Evolutionary conservation across 2,329 filamentous ascomycete genomes (phyloP).

Genomic region (Kalmusia sp.): DNA sequence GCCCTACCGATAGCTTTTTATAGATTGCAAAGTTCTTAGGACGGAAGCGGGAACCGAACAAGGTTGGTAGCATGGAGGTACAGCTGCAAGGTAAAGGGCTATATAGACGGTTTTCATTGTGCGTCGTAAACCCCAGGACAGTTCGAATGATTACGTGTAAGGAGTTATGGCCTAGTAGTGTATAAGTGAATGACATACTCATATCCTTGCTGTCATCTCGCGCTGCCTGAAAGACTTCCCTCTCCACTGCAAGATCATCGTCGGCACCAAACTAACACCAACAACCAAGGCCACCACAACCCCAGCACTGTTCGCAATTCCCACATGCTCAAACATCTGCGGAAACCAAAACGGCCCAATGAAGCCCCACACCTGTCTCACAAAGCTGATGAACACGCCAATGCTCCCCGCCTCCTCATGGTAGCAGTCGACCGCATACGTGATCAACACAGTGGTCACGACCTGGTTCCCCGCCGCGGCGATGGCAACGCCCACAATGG

Average conservation of each 20-base stretch:
- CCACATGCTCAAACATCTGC: conserved; percentile 48
- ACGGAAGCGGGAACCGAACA: too few species aligned
- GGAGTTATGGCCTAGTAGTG: too few species aligned
- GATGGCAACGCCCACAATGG: conserved; percentile 60
- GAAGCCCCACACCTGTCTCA: conserved; percentile 57
- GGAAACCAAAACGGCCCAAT: conserved; percentile 53
- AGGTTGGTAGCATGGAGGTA: too few species aligned
- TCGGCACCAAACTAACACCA: conserved; percentile 30
- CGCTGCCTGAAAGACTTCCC: conserved; percentile 23
- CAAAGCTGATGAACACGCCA: conserved; percentile 65
- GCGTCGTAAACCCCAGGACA: too few species aligned
- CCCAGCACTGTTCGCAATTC: conserved; percentile 45
- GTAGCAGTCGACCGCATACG: conserved; percentile 67
- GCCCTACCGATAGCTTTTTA: too few species aligned
- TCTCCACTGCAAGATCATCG: conserved; percentile 34
- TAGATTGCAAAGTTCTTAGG: background rate
- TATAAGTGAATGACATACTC: too few species aligned
- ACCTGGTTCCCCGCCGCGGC: conserved; percentile 65
- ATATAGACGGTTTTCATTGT: too few species aligned
- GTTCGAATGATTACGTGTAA: too few species aligned
- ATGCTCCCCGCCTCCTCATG: conserved; percentile 60
- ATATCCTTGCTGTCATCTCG: conserved; percentile 28
- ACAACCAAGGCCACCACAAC: conserved; percentile 44
- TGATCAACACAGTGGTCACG: conserved; percentile 66
- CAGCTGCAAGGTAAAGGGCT: too few species aligned